phyloP scores from a whole-genome alignment of 2,329 filamentous ascomycete genomes.

The Xylaria sp. region DNA sequence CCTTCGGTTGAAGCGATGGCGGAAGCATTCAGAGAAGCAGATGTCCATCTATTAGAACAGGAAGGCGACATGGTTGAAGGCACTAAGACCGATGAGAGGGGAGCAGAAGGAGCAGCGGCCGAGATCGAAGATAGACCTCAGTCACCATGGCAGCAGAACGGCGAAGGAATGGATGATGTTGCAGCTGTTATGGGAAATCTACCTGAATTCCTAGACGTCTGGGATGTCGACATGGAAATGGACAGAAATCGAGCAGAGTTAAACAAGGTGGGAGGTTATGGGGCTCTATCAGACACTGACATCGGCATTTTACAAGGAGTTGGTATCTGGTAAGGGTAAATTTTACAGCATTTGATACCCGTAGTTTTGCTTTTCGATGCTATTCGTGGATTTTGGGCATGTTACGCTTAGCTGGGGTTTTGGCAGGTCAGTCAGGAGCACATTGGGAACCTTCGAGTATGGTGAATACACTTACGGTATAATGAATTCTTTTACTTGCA shows the following conservation, averaged over 20 bases:
- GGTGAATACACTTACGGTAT: not conserved
- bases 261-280: conserved; percentile 3
- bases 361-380: conserved; percentile 1
- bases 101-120: conserved; percentile 28
- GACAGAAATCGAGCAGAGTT: conserved; percentile 43
- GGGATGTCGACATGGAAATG: conserved; percentile 54
- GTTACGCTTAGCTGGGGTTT: not conserved
- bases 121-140: conserved; percentile 36
- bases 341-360: conserved; percentile 35
- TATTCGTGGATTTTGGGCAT: conserved; percentile 10
- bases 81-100: conserved; percentile 16
- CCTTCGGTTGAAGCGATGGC: conserved; percentile 60
- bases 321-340: conserved; percentile 32
- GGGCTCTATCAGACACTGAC: conserved; percentile 14
- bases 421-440: not conserved
- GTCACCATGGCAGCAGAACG: conserved; percentile 48
- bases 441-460: not conserved
- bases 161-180: conserved; percentile 57
- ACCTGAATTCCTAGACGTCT: conserved; percentile 57
- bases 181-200: conserved; percentile 60
- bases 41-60: conserved; percentile 43
- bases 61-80: conserved; percentile 21
- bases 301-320: conserved; percentile 23
- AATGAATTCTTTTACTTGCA: not conserved
- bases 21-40: conserved; percentile 60